Conservation (phyloP, 2,329 filamentous ascomycete species). For the Sporothrix brunneoviolacea region DNA sequence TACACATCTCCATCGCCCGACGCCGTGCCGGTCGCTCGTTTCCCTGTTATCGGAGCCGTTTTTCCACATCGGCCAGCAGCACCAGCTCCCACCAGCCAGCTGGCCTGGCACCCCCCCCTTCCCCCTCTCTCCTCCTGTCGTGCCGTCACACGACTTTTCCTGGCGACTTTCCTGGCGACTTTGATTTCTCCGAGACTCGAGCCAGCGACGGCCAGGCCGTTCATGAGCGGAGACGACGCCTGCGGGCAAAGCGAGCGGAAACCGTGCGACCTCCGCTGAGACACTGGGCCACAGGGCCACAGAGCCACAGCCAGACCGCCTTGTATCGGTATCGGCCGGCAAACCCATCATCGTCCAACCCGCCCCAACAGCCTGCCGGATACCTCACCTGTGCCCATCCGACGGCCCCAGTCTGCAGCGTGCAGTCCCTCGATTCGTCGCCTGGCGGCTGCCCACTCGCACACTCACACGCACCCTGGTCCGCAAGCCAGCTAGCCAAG, state of each 20-base stretch:
- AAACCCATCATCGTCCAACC: constrained; percentile 7
- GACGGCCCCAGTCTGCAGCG: too few species aligned
- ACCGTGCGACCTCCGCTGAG: not conserved
- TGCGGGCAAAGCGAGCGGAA: too few species aligned
- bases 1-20: too few species aligned
- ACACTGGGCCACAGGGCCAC: constrained; percentile 1
- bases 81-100: too few species aligned
- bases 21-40: too few species aligned
- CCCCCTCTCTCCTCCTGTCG: not conserved
- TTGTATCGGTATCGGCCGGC: constrained; percentile 8
- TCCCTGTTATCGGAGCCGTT: not conserved
- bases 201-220: not conserved
- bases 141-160: not conserved
- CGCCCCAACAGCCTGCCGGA: not conserved
- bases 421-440: too few species aligned
- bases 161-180: not conserved
- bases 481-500: not conserved
- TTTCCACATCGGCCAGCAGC: too few species aligned
- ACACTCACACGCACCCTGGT: not conserved
- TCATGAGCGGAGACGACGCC: not conserved
- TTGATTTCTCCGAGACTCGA: constrained; percentile 2
- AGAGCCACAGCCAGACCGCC: constrained; percentile 10
- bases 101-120: not conserved
- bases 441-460: not conserved
- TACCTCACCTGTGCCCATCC: too few species aligned